These are phyloP conservation scores for Lactifluus volemus DNA, from an alignment of 768 basidiomycete species.

Conservation along the genomic window DNA sequence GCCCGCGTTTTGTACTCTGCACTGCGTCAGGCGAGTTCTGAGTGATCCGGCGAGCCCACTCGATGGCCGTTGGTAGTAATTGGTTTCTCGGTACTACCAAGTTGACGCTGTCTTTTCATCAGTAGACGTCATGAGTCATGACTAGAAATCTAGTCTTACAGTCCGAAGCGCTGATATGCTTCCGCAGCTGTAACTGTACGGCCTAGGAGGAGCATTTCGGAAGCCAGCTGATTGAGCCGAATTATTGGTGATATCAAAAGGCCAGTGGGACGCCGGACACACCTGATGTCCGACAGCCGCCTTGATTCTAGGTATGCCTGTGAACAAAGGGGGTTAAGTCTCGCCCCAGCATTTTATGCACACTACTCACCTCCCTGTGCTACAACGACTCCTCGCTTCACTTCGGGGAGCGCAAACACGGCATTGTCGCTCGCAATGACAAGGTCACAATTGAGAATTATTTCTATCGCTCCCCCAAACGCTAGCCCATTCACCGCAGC, in stretches of 20 bases:
- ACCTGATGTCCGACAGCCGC: neutral
- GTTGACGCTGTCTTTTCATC: neutral
- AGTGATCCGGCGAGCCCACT: conserved; percentile 39
- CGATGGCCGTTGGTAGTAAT: conserved; percentile 43
- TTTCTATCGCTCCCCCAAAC: conserved; percentile 29
- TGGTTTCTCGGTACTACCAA: conserved; percentile 43
- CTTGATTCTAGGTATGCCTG: neutral
- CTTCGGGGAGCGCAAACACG: conserved; percentile 50
- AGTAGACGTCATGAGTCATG: neutral
- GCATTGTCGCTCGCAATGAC: conserved; percentile 42
- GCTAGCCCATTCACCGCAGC: conserved; percentile 72
- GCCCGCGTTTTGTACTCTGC: conserved; percentile 62
- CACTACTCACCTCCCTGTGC: conserved; percentile 52
- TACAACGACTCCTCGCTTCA: conserved; percentile 68
- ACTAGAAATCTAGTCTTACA: neutral
- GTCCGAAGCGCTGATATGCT: neutral
- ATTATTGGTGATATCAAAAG: neutral
- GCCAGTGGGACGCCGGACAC: neutral
- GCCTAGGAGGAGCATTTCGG: neutral
- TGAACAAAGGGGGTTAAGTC: neutral
- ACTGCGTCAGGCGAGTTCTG: conserved; percentile 63
- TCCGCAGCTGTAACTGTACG: neutral
- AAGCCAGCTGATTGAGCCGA: neutral
- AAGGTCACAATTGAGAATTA: conserved; percentile 59
- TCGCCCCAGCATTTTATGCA: neutral